Evolutionary conservation across 768 basidiomycete species (phyloP).

Genomic region (Tricholoma sp.): DNA sequence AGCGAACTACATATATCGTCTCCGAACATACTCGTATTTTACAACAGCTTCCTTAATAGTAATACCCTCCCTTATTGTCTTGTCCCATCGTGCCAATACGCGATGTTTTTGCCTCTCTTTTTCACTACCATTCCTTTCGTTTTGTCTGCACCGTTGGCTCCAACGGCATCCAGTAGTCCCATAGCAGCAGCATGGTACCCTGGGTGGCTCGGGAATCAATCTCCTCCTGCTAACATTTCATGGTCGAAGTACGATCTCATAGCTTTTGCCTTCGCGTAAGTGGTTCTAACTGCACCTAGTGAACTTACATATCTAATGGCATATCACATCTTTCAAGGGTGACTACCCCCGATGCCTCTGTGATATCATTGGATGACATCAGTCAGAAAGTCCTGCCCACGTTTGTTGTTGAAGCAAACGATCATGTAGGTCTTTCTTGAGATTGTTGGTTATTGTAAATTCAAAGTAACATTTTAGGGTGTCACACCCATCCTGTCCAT

Average conservation of each 20-base stretch:
- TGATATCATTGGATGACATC: slow-evolving; percentile 32
- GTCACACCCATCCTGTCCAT: slow-evolving; percentile 56
- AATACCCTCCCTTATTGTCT: neutral
- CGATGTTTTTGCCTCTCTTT: slow-evolving; percentile 12
- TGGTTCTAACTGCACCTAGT: neutral
- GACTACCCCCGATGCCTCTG: slow-evolving; percentile 28
- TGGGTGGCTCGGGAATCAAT: slow-evolving; percentile 40
- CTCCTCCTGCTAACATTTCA: slow-evolving; percentile 38
- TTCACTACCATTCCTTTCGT: slow-evolving; percentile 20
- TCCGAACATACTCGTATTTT: too few species aligned
- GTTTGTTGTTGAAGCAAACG: slow-evolving; percentile 48
- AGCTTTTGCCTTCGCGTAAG: slow-evolving; percentile 47
- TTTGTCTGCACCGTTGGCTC: slow-evolving; percentile 25
- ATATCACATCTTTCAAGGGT: slow-evolving; percentile 20
- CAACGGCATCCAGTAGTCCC: slow-evolving; percentile 12
- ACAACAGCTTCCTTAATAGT: too few species aligned
- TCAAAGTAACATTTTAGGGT: slow-evolving; percentile 25
- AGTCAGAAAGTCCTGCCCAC: slow-evolving; percentile 43
- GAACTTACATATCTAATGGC: neutral
- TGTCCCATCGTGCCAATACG: neutral
- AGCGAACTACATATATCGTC: too few species aligned
- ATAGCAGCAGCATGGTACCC: slow-evolving; percentile 54
- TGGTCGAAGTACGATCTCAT: slow-evolving; percentile 51
- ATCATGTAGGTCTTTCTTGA: slow-evolving; percentile 27
- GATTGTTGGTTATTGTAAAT: neutral